Evolutionary conservation across 306 rosid genomes (phyloP).

Genomic region (Senna tora): DNA sequence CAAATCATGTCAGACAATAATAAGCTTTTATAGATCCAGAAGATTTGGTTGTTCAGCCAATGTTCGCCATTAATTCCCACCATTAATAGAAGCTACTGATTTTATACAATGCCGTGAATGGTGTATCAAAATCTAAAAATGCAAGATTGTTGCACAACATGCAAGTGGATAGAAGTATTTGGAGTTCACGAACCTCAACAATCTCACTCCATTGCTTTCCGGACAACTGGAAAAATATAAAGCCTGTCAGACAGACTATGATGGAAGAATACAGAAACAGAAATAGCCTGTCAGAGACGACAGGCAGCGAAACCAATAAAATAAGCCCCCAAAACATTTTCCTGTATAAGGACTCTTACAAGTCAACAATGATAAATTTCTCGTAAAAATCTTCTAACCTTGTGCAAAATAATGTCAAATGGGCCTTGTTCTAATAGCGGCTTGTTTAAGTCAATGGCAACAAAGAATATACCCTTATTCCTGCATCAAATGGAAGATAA

Average conservation of each 20-base stretch:
- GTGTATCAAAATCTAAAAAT: neutral
- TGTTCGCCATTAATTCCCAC: neutral
- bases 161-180: conserved; percentile 1
- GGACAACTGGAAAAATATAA: conserved; percentile 14
- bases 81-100: neutral
- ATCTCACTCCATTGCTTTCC: conserved; percentile 16
- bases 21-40: conserved; percentile 36
- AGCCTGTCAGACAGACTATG: conserved; percentile 4
- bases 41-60: conserved; percentile 1
- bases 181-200: conserved; percentile 17
- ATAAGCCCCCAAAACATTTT: neutral
- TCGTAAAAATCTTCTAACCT: conserved; percentile 11
- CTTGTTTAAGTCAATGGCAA: conserved; percentile 29
- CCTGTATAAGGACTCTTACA: neutral
- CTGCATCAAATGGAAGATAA: neutral
- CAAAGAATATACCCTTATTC: conserved; percentile 29
- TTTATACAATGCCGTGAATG: neutral
- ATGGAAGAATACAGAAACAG: neutral
- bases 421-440: conserved; percentile 34
- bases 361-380: neutral
- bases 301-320: neutral
- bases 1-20: conserved; percentile 46
- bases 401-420: conserved; percentile 28
- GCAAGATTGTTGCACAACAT: neutral
- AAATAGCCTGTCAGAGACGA: neutral